Evolutionary conservation across 2,329 filamentous ascomycete species (phyloP).

Genomic region (Thielaviopsis euricoi): DNA sequence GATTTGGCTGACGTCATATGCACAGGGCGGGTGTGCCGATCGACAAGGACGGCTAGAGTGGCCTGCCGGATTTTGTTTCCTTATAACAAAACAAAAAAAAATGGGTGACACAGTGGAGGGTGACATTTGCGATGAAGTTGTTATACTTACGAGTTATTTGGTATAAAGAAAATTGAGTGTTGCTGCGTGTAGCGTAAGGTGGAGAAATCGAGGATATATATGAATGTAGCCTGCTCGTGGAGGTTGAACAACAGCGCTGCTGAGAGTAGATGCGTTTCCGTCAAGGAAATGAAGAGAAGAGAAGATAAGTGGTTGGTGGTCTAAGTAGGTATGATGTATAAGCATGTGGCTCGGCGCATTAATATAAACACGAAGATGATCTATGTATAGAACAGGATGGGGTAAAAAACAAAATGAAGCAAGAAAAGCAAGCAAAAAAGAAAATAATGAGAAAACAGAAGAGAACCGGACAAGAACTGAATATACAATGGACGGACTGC

Average conservation of each 20-base stretch:
- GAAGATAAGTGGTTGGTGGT: background rate
- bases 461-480: background rate
- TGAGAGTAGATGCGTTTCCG: background rate
- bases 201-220: background rate
- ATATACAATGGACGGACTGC: too few relatives aligned
- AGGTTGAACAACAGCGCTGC: background rate
- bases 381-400: background rate
- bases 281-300: background rate
- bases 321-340: background rate
- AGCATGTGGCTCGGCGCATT: background rate
- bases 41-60: background rate
- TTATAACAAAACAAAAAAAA: too few relatives aligned
- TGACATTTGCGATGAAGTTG: background rate
- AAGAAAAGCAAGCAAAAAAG: background rate
- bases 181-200: background rate
- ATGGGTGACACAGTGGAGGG: background rate
- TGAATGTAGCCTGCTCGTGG: background rate
- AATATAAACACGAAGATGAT: background rate
- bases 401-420: background rate
- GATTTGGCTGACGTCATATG: background rate
- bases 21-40: constrained; percentile 1
- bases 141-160: background rate
- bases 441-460: background rate
- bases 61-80: background rate
- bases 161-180: background rate